A percentile compares a stretch with the other conserved stretches of the same genome.
Evolutionary conservation across 2,329 filamentous ascomycete genomes (phyloP).

Genomic region (Phialophora expanda): DNA sequence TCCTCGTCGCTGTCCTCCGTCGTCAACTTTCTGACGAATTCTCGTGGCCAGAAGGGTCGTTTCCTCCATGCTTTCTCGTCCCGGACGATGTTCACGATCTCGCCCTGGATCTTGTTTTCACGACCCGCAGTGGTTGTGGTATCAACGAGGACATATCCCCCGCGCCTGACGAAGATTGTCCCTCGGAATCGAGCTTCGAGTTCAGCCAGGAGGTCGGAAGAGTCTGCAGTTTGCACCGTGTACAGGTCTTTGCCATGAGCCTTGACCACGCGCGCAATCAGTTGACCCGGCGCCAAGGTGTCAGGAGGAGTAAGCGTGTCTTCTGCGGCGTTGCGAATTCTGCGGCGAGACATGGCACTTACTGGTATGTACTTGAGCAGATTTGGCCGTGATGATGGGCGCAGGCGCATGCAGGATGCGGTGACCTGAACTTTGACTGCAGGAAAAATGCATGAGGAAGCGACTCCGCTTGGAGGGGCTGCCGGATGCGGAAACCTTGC

Average conservation of each 20-base stretch:
- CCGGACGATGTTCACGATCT: constrained; percentile 90
- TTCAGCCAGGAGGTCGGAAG: constrained; percentile 73
- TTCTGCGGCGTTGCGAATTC: constrained; percentile 76
- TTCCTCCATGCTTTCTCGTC: constrained; percentile 94
- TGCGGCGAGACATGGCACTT: constrained; percentile 67
- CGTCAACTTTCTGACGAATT: constrained; percentile 70
- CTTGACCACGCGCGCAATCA: constrained; percentile 77
- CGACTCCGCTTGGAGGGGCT: neutral
- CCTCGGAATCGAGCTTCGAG: constrained; percentile 84
- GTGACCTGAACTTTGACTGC: neutral
- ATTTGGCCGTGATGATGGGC: constrained; percentile 2
- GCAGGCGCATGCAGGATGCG: constrained; percentile 5
- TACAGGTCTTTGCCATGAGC: constrained; percentile 91
- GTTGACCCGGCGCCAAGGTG: constrained; percentile 57
- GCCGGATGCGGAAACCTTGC: neutral
- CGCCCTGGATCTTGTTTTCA: constrained; percentile 79
- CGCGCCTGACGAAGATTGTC: constrained; percentile 90
- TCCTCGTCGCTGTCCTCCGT: constrained; percentile 72
- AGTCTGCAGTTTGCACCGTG: constrained; percentile 72
- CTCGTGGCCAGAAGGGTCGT: constrained; percentile 83
- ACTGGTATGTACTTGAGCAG: constrained; percentile 17
- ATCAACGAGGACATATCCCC: constrained; percentile 85
- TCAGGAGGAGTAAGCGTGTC: constrained; percentile 68
- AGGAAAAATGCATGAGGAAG: neutral
- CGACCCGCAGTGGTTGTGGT: constrained; percentile 65